These are phyloP conservation scores for Zhuliangozyma parablackwelliae DNA, from an alignment of 1,139 yeast genomes.

Conservation along the genomic window DNA sequence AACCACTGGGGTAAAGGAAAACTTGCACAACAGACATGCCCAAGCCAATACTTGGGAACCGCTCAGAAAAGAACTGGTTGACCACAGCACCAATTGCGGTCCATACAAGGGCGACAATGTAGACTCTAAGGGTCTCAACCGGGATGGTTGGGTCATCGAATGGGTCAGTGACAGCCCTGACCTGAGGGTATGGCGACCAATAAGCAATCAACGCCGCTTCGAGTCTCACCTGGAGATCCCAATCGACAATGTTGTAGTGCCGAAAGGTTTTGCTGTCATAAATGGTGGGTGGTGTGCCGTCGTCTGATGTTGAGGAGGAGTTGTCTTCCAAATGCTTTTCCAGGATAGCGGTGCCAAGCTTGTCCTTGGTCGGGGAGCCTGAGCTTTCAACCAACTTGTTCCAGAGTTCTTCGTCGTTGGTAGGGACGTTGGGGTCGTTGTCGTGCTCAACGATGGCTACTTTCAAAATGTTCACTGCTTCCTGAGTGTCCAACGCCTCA, in stretches of 20 bases:
- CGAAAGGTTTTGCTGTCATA: slow-evolving; percentile 3
- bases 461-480: slow-evolving; percentile 18
- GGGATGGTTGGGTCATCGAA: slow-evolving; percentile 47
- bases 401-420: slow-evolving; percentile 3
- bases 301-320: slow-evolving; percentile 2
- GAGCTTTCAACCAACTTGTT: not conserved
- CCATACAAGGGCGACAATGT: slow-evolving; percentile 52
- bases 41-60: slow-evolving; percentile 49
- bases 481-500: slow-evolving; percentile 16
- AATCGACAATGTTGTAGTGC: slow-evolving; percentile 18
- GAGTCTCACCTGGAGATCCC: slow-evolving; percentile 30
- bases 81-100: slow-evolving; percentile 47
- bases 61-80: slow-evolving; percentile 54
- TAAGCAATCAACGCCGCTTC: slow-evolving; percentile 47
- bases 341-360: not conserved
- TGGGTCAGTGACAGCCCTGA: slow-evolving; percentile 54
- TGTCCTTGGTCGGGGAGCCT: not conserved
- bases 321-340: not conserved
- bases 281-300: not conserved
- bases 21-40: slow-evolving; percentile 31
- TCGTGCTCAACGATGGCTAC: slow-evolving; percentile 15
- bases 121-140: slow-evolving; percentile 56
- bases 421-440: slow-evolving; percentile 19
- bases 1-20: slow-evolving; percentile 20
- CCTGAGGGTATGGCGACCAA: slow-evolving; percentile 64